These are phyloP conservation scores for Gaeumannomyces tritici DNA, from an alignment of 2,329 filamentous ascomycete genomes.

Conservation along the genomic window DNA sequence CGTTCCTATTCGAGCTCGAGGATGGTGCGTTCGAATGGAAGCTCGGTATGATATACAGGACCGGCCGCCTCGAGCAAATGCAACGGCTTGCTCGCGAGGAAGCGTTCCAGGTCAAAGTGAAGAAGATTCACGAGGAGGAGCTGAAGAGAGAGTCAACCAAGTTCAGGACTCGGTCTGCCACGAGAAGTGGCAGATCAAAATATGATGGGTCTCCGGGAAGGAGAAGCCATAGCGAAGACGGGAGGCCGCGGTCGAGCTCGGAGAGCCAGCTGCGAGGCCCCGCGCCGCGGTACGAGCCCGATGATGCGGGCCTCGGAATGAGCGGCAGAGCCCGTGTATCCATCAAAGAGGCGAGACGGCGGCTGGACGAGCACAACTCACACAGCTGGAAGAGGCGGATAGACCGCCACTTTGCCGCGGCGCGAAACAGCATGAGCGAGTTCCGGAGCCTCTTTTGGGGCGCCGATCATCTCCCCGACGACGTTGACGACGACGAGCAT, in stretches of 20 bases:
- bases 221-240: conserved; percentile 49
- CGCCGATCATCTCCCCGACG: conserved; percentile 68
- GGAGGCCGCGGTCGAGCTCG: conserved; percentile 22
- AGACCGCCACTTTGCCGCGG: conserved; percentile 60
- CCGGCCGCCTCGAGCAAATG: conserved; percentile 79
- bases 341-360: conserved; percentile 65
- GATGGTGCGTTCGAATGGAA: conserved; percentile 98
- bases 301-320: conserved; percentile 58
- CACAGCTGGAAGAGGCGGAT: conserved; percentile 91
- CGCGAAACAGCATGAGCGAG: conserved; percentile 67
- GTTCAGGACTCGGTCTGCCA: conserved; percentile 44
- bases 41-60: conserved; percentile 83
- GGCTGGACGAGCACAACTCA: conserved; percentile 71
- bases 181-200: conserved; percentile 25
- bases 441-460: conserved; percentile 76
- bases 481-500: conserved; percentile 71
- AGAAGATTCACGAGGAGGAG: conserved; percentile 69
- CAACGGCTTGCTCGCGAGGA: conserved; percentile 85
- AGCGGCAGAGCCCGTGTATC: conserved; percentile 64
- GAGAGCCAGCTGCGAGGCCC: conserved; percentile 10
- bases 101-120: conserved; percentile 79
- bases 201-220: conserved; percentile 8
- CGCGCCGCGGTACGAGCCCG: conserved; percentile 67
- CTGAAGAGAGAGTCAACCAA: conserved; percentile 42
- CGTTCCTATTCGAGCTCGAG: conserved; percentile 83